Evolutionary conservation across 2,329 filamentous ascomycete genomes (phyloP).

Genomic region (Monosporascus ibericus): DNA sequence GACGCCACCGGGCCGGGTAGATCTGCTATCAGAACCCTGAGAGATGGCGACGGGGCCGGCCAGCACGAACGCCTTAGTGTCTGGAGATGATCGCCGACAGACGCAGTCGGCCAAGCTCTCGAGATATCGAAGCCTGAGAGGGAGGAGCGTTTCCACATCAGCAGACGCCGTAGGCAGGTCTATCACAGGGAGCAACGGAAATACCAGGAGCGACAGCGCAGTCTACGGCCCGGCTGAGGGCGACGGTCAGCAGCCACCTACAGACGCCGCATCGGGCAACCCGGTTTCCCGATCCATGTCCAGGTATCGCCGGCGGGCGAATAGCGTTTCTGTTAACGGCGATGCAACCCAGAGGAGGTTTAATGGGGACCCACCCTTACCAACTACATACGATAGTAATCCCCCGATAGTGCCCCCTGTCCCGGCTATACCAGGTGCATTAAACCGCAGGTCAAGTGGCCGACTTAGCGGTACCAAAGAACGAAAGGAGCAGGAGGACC

Average conservation of each 20-base stretch:
- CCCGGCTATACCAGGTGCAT: conserved; percentile 22
- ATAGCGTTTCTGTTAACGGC: conserved; percentile 19
- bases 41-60: conserved; percentile 10
- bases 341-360: conserved; percentile 20
- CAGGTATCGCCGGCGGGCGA: conserved; percentile 25
- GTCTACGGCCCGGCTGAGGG: not conserved
- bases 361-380: conserved; percentile 18
- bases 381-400: conserved; percentile 6
- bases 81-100: conserved; percentile 1
- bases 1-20: not conserved
- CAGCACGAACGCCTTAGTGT: conserved; percentile 11
- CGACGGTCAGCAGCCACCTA: not conserved
- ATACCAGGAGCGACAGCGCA: conserved; percentile 11
- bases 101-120: conserved; percentile 22
- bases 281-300: conserved; percentile 28
- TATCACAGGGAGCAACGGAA: conserved; percentile 8
- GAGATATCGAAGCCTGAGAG: conserved; percentile 28
- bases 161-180: conserved; percentile 12
- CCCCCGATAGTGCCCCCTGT: conserved; percentile 20
- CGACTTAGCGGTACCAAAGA: conserved; percentile 7
- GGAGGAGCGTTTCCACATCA: conserved; percentile 23
- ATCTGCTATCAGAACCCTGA: not conserved
- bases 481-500: conserved; percentile 14
- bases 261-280: conserved; percentile 14
- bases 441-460: conserved; percentile 7